Base-by-base conservation (phyloP, 768 basidiomycete genomes). In the Suillus decipiens region DNA sequence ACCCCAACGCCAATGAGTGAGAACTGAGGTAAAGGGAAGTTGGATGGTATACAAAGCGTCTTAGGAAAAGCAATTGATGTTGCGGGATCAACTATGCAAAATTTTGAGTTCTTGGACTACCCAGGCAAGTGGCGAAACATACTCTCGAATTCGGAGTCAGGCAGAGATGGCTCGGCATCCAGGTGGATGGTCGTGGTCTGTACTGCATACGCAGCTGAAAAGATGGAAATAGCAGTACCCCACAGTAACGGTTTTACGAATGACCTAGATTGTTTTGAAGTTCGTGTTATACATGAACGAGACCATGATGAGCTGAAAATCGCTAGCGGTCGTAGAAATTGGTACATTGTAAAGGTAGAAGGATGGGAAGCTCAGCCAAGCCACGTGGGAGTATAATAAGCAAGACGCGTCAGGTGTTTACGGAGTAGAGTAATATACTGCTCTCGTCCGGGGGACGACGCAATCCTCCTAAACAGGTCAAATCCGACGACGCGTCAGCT, bases 1-100 rank as follows among this genome's bases (percentile, higher is more conserved):
- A 95, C 93, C 28, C 95, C 95, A 1, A 93, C 78, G 7, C 95
- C 95, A 22, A 97, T 77, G 6, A 96, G 82, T 12, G 86, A 83
- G 68, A 92, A 84, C 2, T 82, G 76, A 10, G 90, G 86, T 7
- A 85, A 74, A 11, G 85, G 82, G 17, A 84, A 75, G 68, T 86
- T 89, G 37, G 89, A 85, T 22, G 88, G 86, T 24, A 92, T 80
- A 19, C 71, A 80, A 28, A 94, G 77, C 5, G 81, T 81, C 50
- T 80, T 87, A 3, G 92, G 92, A 70, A 93, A 94, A 63, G 81
- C 76, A 66, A 93, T 86, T 8, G 85, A 86, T 2, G 90, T 92
- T 24, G 85, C 90, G 48, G 88, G 85, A 70, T 94, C 92, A 65
- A 83, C 92, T 89, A 68, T 43, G 53, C 39, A 31, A 15, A 45